Conservation (phyloP, 2,329 filamentous ascomycete species). For the Botryosphaeria dothidea region DNA sequence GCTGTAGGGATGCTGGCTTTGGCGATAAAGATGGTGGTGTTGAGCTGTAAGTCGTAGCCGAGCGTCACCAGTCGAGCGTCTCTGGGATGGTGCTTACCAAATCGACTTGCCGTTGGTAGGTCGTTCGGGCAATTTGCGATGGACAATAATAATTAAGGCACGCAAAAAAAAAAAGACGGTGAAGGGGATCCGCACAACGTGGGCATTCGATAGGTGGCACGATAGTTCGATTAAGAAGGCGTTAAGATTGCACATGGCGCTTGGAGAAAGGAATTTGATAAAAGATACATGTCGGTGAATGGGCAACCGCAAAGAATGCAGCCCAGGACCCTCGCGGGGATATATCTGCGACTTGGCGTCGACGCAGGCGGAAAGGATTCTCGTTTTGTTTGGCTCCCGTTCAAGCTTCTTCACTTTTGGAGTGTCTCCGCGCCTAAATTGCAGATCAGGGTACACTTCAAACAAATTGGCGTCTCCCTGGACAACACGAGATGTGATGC, state of each 20-base stretch:
- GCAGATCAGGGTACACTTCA: slow-evolving; percentile 3
- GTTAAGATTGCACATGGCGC: slow-evolving; percentile 3
- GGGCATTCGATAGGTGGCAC: background rate
- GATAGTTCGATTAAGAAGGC: background rate
- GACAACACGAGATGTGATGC: slow-evolving; percentile 13
- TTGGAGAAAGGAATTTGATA: slow-evolving; percentile 12
- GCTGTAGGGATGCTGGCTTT: background rate
- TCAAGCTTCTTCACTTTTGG: slow-evolving; percentile 14
- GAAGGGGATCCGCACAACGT: slow-evolving; percentile 2
- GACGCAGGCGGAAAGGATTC: slow-evolving; percentile 5
- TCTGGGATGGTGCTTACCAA: background rate
- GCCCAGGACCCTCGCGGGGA: background rate
- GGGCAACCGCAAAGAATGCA: slow-evolving; percentile 1
- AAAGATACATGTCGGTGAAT: background rate
- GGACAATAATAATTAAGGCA: background rate
- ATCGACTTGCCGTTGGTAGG: background rate
- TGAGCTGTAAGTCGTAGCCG: background rate
- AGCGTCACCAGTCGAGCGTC: background rate
- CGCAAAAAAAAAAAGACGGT: slow-evolving; percentile 10
- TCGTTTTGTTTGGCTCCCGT: slow-evolving; percentile 16
- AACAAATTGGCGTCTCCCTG: background rate
- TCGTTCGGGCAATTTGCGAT: background rate
- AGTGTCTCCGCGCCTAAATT: background rate
- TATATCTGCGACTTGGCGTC: slow-evolving; percentile 5
- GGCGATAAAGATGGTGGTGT: background rate